Percentiles rank a stretch among this genome's conserved stretches.
phyloP scores from a whole-genome alignment of 371 early-diverging fungal species.

The Apophysomyces elegans region DNA sequence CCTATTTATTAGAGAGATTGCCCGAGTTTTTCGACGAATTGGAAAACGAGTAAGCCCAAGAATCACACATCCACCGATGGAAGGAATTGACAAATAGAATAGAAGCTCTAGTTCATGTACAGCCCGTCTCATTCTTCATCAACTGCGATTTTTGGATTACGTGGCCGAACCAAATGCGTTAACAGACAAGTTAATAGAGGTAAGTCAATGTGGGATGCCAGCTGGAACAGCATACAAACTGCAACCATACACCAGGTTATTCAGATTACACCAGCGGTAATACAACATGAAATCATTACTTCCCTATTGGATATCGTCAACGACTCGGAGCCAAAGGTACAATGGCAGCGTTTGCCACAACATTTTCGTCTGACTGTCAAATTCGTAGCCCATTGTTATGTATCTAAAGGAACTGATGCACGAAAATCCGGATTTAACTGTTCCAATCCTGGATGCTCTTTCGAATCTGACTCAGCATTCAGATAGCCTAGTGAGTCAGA shows the following conservation, averaged over 20 bases:
- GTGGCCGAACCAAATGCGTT: slow-evolving; percentile 67
- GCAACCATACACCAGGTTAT: slow-evolving; percentile 47
- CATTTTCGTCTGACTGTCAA: not conserved
- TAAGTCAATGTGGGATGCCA: slow-evolving; percentile 16
- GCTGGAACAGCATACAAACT: not conserved
- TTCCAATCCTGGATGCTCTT: slow-evolving; percentile 77
- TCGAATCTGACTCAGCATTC: slow-evolving; percentile 69
- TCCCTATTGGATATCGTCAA: slow-evolving; percentile 78
- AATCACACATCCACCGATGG: not conserved
- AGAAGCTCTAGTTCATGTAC: slow-evolving; percentile 54
- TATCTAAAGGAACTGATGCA: slow-evolving; percentile 70
- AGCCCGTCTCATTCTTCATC: slow-evolving; percentile 73
- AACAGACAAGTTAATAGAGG: slow-evolving; percentile 73
- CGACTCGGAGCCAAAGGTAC: slow-evolving; percentile 75
- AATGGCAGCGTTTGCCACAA: not conserved
- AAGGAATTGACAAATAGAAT: not conserved
- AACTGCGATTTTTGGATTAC: slow-evolving; percentile 81
- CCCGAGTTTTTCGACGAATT: slow-evolving; percentile 68
- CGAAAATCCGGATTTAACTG: slow-evolving; percentile 63
- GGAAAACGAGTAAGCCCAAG: slow-evolving; percentile 45
- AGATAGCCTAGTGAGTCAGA: slow-evolving; percentile 47
- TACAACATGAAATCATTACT: slow-evolving; percentile 79
- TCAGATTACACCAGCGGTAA: slow-evolving; percentile 61
- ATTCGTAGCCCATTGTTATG: slow-evolving; percentile 54
- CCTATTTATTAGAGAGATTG: slow-evolving; percentile 66